Conservation (phyloP, 352 stramenopile genomes). For the Chrysophaeum taylorii region DNA sequence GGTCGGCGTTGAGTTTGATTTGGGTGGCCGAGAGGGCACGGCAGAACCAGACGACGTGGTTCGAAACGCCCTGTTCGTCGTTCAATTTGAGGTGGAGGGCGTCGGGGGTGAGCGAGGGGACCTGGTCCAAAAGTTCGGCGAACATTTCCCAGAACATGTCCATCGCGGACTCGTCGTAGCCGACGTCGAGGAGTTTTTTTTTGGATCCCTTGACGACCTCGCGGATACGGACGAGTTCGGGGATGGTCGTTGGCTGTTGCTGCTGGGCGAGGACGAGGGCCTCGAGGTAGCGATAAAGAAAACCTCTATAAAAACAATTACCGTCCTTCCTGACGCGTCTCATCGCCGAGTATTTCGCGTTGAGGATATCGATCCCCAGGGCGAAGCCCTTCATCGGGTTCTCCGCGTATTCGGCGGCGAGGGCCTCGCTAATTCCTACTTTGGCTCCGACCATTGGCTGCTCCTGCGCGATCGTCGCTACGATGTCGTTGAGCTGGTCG, state of each 20-base stretch:
- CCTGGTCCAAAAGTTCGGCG: constrained; percentile 50
- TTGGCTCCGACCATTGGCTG: constrained; percentile 8
- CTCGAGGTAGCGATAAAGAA: constrained; percentile 21
- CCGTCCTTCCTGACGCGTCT: constrained; percentile 18
- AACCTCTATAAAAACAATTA: constrained; percentile 18
- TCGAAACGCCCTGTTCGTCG: constrained; percentile 45
- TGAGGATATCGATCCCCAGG: neutral
- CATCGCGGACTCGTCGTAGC: constrained; percentile 78
- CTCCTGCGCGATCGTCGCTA: neutral
- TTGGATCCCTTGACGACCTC: neutral
- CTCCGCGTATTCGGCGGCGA: neutral
- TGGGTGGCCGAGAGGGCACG: constrained; percentile 44
- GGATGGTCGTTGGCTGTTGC: neutral
- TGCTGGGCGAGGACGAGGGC: neutral
- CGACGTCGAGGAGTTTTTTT: constrained; percentile 20
- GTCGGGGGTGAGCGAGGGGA: constrained; percentile 16
- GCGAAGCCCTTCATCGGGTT: constrained; percentile 1
- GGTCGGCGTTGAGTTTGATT: constrained; percentile 66
- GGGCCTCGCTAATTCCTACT: neutral
- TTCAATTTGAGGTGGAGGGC: constrained; percentile 39
- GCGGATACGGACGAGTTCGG: neutral
- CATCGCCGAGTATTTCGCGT: constrained; percentile 1
- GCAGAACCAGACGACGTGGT: constrained; percentile 55
- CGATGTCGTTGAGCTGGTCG: constrained; percentile 9
- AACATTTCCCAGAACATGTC: constrained; percentile 84